Evolutionary conservation across 768 basidiomycete genomes (phyloP), one percentile per base, ranked within the genome.

Genomic region (Lyophyllum semitale): DNA sequence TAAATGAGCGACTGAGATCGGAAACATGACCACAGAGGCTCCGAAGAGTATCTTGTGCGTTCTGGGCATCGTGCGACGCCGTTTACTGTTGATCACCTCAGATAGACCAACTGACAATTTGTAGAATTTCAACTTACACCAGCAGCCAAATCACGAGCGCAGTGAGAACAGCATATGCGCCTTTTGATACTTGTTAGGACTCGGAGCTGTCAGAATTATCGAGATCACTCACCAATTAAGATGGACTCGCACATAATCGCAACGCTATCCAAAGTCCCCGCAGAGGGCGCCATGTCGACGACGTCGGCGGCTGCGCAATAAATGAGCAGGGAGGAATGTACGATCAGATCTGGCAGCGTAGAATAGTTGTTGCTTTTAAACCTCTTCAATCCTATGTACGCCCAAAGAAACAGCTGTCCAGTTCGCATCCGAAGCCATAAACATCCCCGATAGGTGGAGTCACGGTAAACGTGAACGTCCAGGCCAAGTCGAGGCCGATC

Each of bases 1-100:
- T 35, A 61, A 27, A 48, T 61, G 60, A 9, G 17, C 51, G 12
- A 46, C 30, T 1, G 57, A 54, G 13, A 61, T 51, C 18, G 45
- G 4, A 23, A 61, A 61, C 57, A 58, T 58, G 41, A 46, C 23
- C 9, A 61, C 15, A 8, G 53, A 61, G 8, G 57, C 60, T 4
- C 57, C 46, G 30, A 61, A 61, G 8, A 58, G 47, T 6, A 35
- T 26, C 22, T 32, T 58, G 41, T 58, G 54, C 25, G 48, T 52
- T 9, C 1, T 49, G 13, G 60, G 51, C 54, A 58, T 54, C 11
- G 22, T 38, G 22, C 35, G 57, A 38, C 33, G 51, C 26, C 27
- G 48, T 1, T 50, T 54, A 4, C 59, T 60, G 29, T 38, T 15
- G n/a, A 12, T 4, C 6, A 2, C n/a, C 4, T 32, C 11, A n/a